A percentile compares a stretch with the other conserved stretches of the same genome.
Evolutionary conservation across 2,329 filamentous ascomycete species (phyloP).

Genomic region (Penicillium sp.): DNA sequence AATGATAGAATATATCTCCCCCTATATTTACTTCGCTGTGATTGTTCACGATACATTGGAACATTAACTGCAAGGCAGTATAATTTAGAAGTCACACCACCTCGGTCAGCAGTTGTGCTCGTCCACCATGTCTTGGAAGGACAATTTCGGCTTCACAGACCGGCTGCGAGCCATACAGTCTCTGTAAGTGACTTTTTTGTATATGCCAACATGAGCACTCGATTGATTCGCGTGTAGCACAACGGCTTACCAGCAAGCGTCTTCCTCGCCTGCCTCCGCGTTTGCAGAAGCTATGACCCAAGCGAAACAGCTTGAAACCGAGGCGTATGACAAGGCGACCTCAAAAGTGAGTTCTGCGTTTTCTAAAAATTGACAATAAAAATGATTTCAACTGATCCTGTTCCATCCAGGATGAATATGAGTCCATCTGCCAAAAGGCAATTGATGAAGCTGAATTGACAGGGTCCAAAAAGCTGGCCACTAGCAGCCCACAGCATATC

Average conservation of each 20-base stretch:
- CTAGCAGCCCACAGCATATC: constrained; percentile 22
- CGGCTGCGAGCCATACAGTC: constrained; percentile 63
- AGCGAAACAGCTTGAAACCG: constrained; percentile 63
- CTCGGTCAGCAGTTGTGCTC: background rate
- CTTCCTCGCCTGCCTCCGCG: constrained; percentile 40
- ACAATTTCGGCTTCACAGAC: constrained; percentile 55
- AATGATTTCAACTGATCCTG: constrained; percentile 16
- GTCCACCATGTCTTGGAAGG: constrained; percentile 47
- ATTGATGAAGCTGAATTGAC: constrained; percentile 33
- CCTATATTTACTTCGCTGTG: background rate
- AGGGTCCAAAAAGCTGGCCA: constrained; percentile 21
- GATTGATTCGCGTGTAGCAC: constrained; percentile 40
- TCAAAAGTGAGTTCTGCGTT: constrained; percentile 34
- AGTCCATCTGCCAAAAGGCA: constrained; percentile 42
- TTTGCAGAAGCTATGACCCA: constrained; percentile 52
- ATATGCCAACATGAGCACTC: background rate
- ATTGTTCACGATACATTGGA: background rate
- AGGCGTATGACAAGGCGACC: constrained; percentile 38
- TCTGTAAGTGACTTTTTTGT: constrained; percentile 49
- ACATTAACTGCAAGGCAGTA: background rate
- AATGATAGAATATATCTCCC: background rate
- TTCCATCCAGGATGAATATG: constrained; percentile 55
- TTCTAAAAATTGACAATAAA: background rate
- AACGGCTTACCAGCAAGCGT: constrained; percentile 47
- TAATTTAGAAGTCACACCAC: background rate